Evolutionary conservation across 306 rosid species (phyloP).

Genomic region (Oxytropis ochrocephala): DNA sequence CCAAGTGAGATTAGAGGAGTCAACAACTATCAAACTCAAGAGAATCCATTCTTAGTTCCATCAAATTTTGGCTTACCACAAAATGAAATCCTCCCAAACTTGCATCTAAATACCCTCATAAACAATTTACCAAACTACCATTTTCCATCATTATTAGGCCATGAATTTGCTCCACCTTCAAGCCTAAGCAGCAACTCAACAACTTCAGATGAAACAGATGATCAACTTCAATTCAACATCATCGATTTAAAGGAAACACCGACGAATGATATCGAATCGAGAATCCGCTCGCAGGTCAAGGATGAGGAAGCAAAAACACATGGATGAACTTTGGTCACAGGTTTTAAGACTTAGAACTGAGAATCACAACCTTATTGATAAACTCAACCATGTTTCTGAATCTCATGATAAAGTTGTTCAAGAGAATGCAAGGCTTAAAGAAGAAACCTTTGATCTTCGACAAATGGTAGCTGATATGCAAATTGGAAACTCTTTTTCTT

Average conservation of each 20-base stretch:
- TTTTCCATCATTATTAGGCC: slow-evolving; percentile 19
- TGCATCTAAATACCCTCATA: slow-evolving; percentile 26
- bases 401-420: slow-evolving; percentile 45
- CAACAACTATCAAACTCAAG: slow-evolving; percentile 37
- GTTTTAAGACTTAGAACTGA: slow-evolving; percentile 61
- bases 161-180: slow-evolving; percentile 35
- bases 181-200: slow-evolving; percentile 67
- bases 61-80: slow-evolving; percentile 31
- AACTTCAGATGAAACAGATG: slow-evolving; percentile 77
- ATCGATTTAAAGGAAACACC: slow-evolving; percentile 63
- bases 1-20: slow-evolving; percentile 51
- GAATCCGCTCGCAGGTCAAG: slow-evolving; percentile 82
- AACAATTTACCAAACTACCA: slow-evolving; percentile 31
- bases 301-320: slow-evolving; percentile 83
- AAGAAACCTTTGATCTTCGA: slow-evolving; percentile 59
- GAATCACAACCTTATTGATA: slow-evolving; percentile 52
- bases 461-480: slow-evolving; percentile 48
- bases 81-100: slow-evolving; percentile 22
- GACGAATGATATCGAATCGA: slow-evolving; percentile 80
- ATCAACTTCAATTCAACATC: slow-evolving; percentile 36
- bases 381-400: slow-evolving; percentile 48
- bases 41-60: slow-evolving; percentile 33
- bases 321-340: slow-evolving; percentile 80
- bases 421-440: slow-evolving; percentile 61
- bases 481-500: slow-evolving; percentile 32